Evolutionary conservation across 116 monocot species (phyloP), one percentile per base, ranked within the genome.

Genomic region (Cymodocea nodosa): DNA sequence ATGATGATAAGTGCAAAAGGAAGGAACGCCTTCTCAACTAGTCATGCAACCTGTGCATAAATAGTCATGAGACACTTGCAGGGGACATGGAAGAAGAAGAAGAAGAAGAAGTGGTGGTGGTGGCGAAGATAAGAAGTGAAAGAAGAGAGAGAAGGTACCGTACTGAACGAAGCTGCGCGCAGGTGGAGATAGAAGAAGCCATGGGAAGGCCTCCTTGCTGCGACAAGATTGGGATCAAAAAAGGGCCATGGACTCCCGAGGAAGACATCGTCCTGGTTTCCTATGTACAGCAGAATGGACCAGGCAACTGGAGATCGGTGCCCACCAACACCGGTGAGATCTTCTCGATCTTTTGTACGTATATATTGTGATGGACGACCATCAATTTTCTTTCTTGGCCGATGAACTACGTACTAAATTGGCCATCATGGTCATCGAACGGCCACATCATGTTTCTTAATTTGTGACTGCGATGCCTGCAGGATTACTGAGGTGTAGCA

Each of bases 121-220:
- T n/a, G 51, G 58, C 60, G 57, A 48, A 18, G 57, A n/a, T n/a
- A n/a, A 19, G 57, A 36, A 62, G 61, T 56, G 22, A 35, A 11
- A 62, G 30, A 35, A 22, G 60, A 8, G 9, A 34, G 35, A 13
- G 34, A 52, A n/a, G n/a, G n/a, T n/a, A n/a, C n/a, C n/a, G n/a
- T n/a, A n/a, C n/a, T n/a, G n/a, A n/a, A n/a, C n/a, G n/a, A n/a
- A n/a, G n/a, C n/a, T n/a, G n/a, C n/a, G n/a, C n/a, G n/a, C n/a
- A 15, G n/a, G 40, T 30, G 14, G 39, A 18, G 48, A 7, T 11
- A 12, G 6, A 22, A n/a, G 73, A 36, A 65, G 66, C 55, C 30
- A 87, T 87, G 87, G 87, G 76, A 49, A 81, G 84, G 53, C 73
- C 88, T 69, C 84, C 81, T 55, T 88, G 82, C 73, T 88, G 88